Conservation (phyloP, 148 eudicot species). For the Dianthus caryophyllus region DNA sequence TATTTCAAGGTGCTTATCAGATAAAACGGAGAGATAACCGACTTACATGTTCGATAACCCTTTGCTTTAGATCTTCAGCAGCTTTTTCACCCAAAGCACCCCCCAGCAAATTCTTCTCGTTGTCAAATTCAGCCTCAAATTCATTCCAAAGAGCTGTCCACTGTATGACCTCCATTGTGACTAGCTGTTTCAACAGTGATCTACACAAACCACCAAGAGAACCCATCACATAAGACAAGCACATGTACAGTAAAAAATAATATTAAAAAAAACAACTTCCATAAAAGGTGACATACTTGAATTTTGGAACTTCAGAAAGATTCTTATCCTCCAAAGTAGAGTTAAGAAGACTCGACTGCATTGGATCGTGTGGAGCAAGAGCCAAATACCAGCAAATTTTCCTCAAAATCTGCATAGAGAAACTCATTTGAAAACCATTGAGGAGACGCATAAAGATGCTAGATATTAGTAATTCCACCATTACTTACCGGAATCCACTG, state of each 20-base stretch:
- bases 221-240: not conserved
- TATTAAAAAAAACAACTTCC: not conserved
- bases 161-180: constrained; percentile 89
- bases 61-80: constrained; percentile 81
- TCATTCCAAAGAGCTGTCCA: constrained; percentile 89
- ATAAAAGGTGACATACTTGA: constrained; percentile 41
- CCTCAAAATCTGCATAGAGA: constrained; percentile 54
- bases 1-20: too few species aligned
- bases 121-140: constrained; percentile 73
- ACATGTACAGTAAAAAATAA: not conserved
- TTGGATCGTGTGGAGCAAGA: constrained; percentile 82
- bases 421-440: not conserved
- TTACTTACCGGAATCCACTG: constrained; percentile 67
- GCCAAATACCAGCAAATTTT: constrained; percentile 94
- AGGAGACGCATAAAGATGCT: not conserved
- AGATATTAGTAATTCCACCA: not conserved
- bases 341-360: constrained; percentile 95
- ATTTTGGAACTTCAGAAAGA: constrained; percentile 76
- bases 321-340: constrained; percentile 91
- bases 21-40: not conserved
- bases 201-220: constrained; percentile 28
- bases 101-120: constrained; percentile 77
- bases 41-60: constrained; percentile 91
- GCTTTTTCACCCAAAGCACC: constrained; percentile 91
- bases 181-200: constrained; percentile 72